Percentiles rank a stretch among this genome's conserved stretches.
phyloP scores from a whole-genome alignment of 2,329 filamentous ascomycete species.

The Colletotrichum lupini region DNA sequence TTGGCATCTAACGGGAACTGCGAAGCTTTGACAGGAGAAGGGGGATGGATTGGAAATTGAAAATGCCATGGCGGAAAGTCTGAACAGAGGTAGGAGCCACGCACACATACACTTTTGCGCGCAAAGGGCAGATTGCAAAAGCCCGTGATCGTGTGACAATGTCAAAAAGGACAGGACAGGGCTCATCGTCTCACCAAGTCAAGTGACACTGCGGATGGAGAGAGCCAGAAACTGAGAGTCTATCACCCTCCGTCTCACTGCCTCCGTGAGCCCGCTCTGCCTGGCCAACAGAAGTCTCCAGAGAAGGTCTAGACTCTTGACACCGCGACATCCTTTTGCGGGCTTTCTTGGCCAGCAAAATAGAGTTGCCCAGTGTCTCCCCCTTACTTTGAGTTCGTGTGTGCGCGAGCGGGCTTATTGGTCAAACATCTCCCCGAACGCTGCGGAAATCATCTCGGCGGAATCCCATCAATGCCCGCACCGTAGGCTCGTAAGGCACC shows the following conservation, averaged over 20 bases:
- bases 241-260: no score
- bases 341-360: neutral
- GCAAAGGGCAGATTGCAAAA: neutral
- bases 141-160: neutral
- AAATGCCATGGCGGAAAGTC: constrained; percentile 6
- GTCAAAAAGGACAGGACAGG: neutral
- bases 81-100: neutral
- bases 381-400: neutral
- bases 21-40: neutral
- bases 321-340: no score
- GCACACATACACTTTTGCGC: neutral
- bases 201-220: neutral
- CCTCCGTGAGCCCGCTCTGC: neutral
- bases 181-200: neutral
- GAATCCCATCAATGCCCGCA: neutral
- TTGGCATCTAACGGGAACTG: neutral
- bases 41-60: neutral
- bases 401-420: neutral
- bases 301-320: neutral
- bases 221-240: no score
- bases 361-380: neutral
- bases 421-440: neutral
- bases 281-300: neutral
- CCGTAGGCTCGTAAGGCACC: neutral
- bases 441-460: constrained; percentile 9